Base-by-base conservation (phyloP, 768 basidiomycete species). In the Auricularia sp. region DNA sequence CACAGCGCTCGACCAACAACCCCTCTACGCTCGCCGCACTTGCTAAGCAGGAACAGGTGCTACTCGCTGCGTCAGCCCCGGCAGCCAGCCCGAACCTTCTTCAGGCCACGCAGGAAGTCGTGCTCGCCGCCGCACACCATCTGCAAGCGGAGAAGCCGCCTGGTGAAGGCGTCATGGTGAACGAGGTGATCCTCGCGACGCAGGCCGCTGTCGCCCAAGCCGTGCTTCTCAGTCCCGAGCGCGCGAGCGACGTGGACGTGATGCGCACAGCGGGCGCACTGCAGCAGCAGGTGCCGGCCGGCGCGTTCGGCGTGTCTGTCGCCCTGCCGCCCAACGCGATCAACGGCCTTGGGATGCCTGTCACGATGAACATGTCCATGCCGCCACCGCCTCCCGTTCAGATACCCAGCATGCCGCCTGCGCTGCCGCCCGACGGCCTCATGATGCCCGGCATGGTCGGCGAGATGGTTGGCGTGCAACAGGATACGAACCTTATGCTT, bases 181-280 rank as follows among this genome's bases (percentile, higher is more conserved):
- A 81, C 64, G 83, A 84, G 64, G 82, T 83, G 23, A 83, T 83
- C 4, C 81, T 80, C 42, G 82, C 82, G 60, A 83, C 91, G 33
- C 86, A 90, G 71, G 82, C 87, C 16, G 91, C 90, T 21, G 90
- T 93, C 66, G 91, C 90, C 39, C 84, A 87, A 71, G 91, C 91
- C 44, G 90, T 93, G 44, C 87, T 87, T 70, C 83, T 86, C 72
- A 84, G 85, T 47, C 88, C 88, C 36, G 83, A 85, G 16, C 74
- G 81, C 51, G 87, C 88, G 42, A 89, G 85, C 63, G 90, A 90
- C 70, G 86, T 92, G 62, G 89, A 91, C 69, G 88, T 91, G 68
- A 80, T 91, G 70, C 85, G 88, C 70, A 85, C 88, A 3, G 88
- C 90, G 47, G 79, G 76, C 67, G 77, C 80, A 54, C 75, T 84